Conservation (phyloP, 1,139 yeast species). For the Suhomyces terraborum region DNA sequence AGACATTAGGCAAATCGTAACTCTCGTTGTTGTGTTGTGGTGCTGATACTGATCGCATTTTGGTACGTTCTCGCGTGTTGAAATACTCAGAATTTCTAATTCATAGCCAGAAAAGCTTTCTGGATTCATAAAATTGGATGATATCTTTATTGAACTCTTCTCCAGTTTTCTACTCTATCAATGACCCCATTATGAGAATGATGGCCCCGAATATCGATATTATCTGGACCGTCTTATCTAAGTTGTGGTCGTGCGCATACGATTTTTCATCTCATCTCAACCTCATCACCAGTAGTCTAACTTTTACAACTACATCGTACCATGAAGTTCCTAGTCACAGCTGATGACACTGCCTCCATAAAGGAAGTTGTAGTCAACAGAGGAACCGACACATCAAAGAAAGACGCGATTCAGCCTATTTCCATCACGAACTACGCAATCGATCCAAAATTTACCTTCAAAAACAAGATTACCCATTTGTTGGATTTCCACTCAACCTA, state of each 20-base stretch:
- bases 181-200: too few species aligned
- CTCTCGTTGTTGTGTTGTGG: too few species aligned
- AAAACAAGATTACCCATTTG: conserved; percentile 32
- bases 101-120: too few species aligned
- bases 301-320: neutral
- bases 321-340: conserved; percentile 56
- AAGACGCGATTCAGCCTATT: conserved; percentile 57
- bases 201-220: too few species aligned
- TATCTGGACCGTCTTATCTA: neutral
- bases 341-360: conserved; percentile 58
- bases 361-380: conserved; percentile 57
- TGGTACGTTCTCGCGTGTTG: too few species aligned
- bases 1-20: too few species aligned
- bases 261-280: conserved; percentile 16
- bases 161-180: too few species aligned
- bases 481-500: conserved; percentile 33
- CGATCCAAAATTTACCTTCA: conserved; percentile 31
- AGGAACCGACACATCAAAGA: conserved; percentile 72
- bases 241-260: conserved; percentile 6
- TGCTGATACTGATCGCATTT: too few species aligned
- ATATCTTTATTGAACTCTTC: too few species aligned
- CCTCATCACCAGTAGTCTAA: neutral
- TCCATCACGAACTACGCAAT: conserved; percentile 43
- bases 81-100: too few species aligned
- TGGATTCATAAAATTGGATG: too few species aligned